Evolutionary conservation across 2,329 filamentous ascomycete genomes (phyloP).

Genomic region (Ophiostoma sp.): DNA sequence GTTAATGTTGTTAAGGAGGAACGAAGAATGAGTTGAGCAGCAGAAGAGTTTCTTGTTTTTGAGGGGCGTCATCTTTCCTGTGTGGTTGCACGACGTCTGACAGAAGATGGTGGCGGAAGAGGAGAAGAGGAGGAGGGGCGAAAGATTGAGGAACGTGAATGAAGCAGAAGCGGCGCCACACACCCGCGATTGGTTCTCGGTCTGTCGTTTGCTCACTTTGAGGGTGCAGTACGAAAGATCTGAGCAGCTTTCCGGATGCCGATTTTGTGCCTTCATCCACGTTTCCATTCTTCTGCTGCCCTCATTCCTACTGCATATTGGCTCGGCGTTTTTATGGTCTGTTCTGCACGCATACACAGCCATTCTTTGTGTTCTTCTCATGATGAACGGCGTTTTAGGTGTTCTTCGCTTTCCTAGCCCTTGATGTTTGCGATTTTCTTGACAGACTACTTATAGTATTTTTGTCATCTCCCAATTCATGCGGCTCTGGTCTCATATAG

Average conservation of each 20-base stretch:
- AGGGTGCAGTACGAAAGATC: too few species aligned
- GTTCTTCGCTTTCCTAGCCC: background rate
- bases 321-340: conserved; percentile 1
- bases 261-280: background rate
- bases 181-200: background rate
- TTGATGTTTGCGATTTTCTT: background rate
- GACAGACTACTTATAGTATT: background rate
- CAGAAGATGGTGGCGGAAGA: background rate
- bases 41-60: background rate
- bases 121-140: background rate
- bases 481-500: background rate
- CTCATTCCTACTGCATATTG: background rate
- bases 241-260: background rate
- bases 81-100: background rate
- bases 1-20: background rate
- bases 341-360: background rate
- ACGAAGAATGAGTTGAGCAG: background rate
- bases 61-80: background rate
- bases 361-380: background rate
- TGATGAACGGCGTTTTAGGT: conserved; percentile 8
- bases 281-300: background rate
- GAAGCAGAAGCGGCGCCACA: background rate
- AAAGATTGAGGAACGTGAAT: background rate
- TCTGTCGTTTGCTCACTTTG: background rate
- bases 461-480: background rate